A percentile compares a stretch with the other conserved stretches of the same genome.
These are phyloP conservation scores for Silene latifolia DNA, from an alignment of 148 eudicot species.

Conservation along the genomic window DNA sequence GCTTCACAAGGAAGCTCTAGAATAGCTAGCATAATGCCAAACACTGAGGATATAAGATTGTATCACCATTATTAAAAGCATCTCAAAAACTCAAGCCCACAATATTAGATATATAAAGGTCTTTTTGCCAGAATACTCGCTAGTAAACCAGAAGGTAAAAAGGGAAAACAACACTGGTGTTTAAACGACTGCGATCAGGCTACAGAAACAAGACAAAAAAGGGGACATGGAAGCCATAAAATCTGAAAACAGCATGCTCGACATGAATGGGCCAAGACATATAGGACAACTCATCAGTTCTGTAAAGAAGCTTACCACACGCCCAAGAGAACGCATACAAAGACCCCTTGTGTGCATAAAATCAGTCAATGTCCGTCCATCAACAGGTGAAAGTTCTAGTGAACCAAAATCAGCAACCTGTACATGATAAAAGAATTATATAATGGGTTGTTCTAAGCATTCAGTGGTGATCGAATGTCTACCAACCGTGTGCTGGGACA, in stretches of 20 bases:
- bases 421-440: slow-evolving; percentile 7
- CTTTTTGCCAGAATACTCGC: neutral
- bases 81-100: neutral
- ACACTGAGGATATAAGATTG: neutral
- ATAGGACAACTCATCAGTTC: neutral
- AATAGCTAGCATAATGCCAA: neutral
- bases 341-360: slow-evolving; percentile 99
- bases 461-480: slow-evolving; percentile 7
- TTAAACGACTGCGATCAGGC: neutral
- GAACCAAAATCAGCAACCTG: slow-evolving; percentile 99
- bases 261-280: neutral
- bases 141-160: neutral
- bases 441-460: slow-evolving; percentile 13
- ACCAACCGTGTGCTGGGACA: neutral
- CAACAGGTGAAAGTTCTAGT: slow-evolving; percentile 97
- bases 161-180: neutral
- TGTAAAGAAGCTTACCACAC: slow-evolving; percentile 57
- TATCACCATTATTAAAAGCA: neutral
- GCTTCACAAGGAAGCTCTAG: neutral
- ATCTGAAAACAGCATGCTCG: neutral
- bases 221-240: neutral
- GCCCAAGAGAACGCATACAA: slow-evolving; percentile 95
- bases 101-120: neutral
- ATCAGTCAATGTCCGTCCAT: slow-evolving; percentile 96
- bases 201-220: neutral